phyloP scores from a whole-genome alignment of 441 rosid species.

The Euphorbia celastroides region DNA sequence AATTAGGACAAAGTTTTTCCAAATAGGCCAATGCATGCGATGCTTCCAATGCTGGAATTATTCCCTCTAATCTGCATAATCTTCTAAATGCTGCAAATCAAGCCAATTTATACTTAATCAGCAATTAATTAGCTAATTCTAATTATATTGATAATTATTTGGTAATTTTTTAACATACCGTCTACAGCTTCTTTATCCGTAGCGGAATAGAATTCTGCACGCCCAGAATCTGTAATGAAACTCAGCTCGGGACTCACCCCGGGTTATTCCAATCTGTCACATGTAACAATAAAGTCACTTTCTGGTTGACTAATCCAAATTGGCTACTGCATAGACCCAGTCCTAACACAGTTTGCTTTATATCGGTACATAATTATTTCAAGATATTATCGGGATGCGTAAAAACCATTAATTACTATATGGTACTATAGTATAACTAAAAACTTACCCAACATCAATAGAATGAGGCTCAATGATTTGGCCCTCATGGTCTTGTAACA shows the following conservation, averaged over 20 bases:
- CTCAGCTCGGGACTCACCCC: slow-evolving; percentile 83
- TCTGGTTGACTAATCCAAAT: too few relatives aligned
- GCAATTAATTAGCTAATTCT: neutral
- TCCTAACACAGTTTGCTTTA: too few relatives aligned
- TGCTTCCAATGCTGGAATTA: slow-evolving; percentile 65
- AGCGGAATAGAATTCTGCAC: slow-evolving; percentile 53
- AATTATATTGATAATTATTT: neutral
- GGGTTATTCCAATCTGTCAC: slow-evolving; percentile 54
- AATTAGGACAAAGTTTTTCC: slow-evolving; percentile 57
- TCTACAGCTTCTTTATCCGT: slow-evolving; percentile 68
- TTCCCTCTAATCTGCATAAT: slow-evolving; percentile 60
- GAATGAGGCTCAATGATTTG: slow-evolving; percentile 62
- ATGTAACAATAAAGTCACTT: neutral
- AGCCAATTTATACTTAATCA: neutral
- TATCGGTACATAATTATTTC: too few relatives aligned
- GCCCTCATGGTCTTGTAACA: slow-evolving; percentile 70
- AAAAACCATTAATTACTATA: too few relatives aligned
- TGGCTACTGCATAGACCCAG: too few relatives aligned
- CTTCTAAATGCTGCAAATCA: slow-evolving; percentile 29
- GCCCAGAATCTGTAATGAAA: slow-evolving; percentile 45
- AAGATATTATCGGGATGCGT: too few relatives aligned
- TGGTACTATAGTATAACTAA: neutral
- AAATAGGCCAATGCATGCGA: slow-evolving; percentile 74
- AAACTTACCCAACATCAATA: slow-evolving; percentile 57
- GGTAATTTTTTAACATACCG: slow-evolving; percentile 28